These are phyloP conservation scores for Pochonia chlamydosporia DNA, from an alignment of 2,329 filamentous ascomycete species.

Conservation along the genomic window DNA sequence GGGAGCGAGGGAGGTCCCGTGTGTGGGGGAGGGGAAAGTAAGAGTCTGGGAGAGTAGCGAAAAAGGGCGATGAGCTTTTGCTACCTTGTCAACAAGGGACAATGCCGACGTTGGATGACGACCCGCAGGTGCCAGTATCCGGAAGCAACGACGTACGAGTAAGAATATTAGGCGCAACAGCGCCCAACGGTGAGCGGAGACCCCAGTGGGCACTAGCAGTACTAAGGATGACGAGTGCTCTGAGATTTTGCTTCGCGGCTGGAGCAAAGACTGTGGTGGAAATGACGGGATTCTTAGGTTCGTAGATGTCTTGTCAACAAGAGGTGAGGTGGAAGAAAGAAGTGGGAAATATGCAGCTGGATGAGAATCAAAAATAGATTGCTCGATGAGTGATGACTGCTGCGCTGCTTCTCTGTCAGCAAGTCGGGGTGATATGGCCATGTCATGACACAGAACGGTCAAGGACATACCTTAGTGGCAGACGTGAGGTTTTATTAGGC, in stretches of 20 bases:
- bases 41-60: not conserved
- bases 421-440: not conserved
- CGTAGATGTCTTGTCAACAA: not conserved
- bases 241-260: too few species aligned
- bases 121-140: not conserved
- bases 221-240: too few species aligned
- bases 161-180: not conserved
- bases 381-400: not conserved
- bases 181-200: not conserved
- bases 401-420: not conserved
- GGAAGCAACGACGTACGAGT: not conserved
- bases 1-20: constrained; percentile 9
- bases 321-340: not conserved
- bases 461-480: not conserved
- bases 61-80: too few species aligned
- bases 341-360: not conserved
- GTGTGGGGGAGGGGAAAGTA: constrained; percentile 4
- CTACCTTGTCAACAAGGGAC: too few species aligned
- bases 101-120: not conserved
- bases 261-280: not conserved
- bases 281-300: too few species aligned
- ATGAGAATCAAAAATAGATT: too few species aligned
- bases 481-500: not conserved
- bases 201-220: not conserved
- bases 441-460: not conserved